These are phyloP conservation scores for Kwoniella pini DNA, from an alignment of 768 basidiomycete species.

Conservation along the genomic window DNA sequence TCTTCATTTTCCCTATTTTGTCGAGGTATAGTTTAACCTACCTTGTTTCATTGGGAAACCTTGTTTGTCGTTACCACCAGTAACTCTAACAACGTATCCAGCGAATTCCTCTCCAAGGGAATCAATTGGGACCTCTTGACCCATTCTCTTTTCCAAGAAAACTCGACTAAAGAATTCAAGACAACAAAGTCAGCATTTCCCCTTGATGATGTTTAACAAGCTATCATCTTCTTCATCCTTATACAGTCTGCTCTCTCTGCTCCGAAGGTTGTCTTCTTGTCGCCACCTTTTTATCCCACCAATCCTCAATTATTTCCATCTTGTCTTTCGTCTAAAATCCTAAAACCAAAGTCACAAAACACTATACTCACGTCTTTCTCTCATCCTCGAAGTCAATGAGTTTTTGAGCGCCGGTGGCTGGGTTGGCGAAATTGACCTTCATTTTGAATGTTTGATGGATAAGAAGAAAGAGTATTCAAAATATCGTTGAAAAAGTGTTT, in stretches of 20 bases:
- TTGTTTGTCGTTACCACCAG: conserved; percentile 85
- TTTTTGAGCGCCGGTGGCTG: conserved; percentile 97
- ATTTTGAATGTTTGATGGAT: conserved; percentile 61
- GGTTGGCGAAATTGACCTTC: conserved; percentile 99
- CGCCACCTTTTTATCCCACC: not conserved
- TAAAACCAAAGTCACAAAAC: too few relatives aligned
- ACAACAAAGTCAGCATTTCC: conserved; percentile 20
- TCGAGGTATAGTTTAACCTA: conserved; percentile 35
- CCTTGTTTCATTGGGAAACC: conserved; percentile 83
- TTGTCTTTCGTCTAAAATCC: not conserved
- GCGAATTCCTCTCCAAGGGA: conserved; percentile 92
- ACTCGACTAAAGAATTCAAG: conserved; percentile 64
- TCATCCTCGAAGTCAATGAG: conserved; percentile 92
- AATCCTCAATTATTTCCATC: not conserved
- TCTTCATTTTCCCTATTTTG: not conserved
- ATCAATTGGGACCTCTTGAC: conserved; percentile 91
- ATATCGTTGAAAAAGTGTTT: not conserved
- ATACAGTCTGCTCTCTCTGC: too few relatives aligned
- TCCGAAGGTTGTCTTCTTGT: not conserved
- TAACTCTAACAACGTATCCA: conserved; percentile 95
- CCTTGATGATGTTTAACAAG: conserved; percentile 9
- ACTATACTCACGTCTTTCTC: conserved; percentile 57
- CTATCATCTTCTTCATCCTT: too few relatives aligned
- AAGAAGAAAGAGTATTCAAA: not conserved
- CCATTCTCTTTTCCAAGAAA: conserved; percentile 96